Evolutionary conservation across 371 early-diverging fungal species (phyloP).

Genomic region (Mortierella sp.): DNA sequence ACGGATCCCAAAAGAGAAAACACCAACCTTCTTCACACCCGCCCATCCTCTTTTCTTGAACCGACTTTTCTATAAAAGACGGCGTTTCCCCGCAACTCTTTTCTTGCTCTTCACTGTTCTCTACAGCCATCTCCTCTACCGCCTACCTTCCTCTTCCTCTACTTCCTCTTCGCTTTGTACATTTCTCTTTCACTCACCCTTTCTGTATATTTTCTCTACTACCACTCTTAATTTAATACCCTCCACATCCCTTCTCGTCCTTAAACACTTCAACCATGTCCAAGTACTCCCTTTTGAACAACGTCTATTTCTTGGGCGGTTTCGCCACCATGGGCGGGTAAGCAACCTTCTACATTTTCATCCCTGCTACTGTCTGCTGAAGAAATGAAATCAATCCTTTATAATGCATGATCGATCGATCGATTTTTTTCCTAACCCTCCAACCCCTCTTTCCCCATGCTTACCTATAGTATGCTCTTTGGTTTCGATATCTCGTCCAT

Average conservation of each 20-base stretch:
- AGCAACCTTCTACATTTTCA: slow-evolving; percentile 3
- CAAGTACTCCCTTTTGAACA: slow-evolving; percentile 37
- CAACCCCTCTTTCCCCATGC: neutral
- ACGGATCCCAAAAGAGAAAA: slow-evolving; percentile 3
- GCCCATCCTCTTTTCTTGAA: neutral
- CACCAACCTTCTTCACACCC: neutral
- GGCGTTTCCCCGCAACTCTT: neutral
- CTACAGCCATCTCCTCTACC: slow-evolving; percentile 17
- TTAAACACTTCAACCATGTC: slow-evolving; percentile 17
- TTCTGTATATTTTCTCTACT: slow-evolving; percentile 6
- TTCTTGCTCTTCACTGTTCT: slow-evolving; percentile 26
- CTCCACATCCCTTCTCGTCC: neutral
- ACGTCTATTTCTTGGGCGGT: slow-evolving; percentile 63
- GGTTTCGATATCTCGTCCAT: slow-evolving; percentile 74
- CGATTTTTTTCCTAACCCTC: neutral
- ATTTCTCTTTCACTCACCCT: neutral
- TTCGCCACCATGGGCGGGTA: slow-evolving; percentile 71
- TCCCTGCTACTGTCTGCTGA: neutral
- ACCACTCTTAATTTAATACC: slow-evolving; percentile 13
- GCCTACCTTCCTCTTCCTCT: neutral
- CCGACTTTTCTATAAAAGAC: neutral
- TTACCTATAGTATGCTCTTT: slow-evolving; percentile 65
- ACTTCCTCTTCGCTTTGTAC: neutral
- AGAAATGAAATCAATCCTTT: neutral
- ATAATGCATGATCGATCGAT: neutral